Evolutionary conservation across 768 basidiomycete species (phyloP).

Genomic region (Amanita brunnescens): DNA sequence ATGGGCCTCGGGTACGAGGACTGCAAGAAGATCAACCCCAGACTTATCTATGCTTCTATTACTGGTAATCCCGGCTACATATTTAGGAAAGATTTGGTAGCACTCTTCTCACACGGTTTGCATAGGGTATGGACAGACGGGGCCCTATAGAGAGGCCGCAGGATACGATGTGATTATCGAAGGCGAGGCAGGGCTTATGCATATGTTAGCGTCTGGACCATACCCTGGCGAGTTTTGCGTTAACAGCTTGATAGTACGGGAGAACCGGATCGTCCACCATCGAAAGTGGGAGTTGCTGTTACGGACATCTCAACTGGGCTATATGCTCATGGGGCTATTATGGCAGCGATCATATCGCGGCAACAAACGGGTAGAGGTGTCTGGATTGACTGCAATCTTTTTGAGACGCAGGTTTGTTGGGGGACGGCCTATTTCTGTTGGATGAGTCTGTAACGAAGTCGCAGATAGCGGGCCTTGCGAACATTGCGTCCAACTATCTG

Average conservation of each 20-base stretch:
- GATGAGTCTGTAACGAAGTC: background rate
- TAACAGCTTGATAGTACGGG: constrained; percentile 55
- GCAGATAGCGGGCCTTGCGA: constrained; percentile 83
- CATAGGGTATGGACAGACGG: constrained; percentile 59
- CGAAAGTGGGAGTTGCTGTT: constrained; percentile 92
- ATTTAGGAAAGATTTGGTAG: background rate
- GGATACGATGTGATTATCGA: constrained; percentile 88
- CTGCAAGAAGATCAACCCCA: constrained; percentile 66
- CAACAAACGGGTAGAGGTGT: constrained; percentile 80
- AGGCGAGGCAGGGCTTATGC: constrained; percentile 91
- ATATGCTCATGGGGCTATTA: constrained; percentile 87
- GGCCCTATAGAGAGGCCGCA: constrained; percentile 74
- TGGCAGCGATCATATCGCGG: constrained; percentile 81
- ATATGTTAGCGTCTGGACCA: constrained; percentile 52
- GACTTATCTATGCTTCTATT: constrained; percentile 82
- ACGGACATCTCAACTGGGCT: constrained; percentile 86
- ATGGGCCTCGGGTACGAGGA: constrained; percentile 85
- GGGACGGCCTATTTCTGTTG: background rate
- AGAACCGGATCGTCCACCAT: constrained; percentile 76
- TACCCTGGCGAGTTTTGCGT: constrained; percentile 3
- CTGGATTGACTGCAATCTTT: constrained; percentile 89
- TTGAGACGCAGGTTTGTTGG: constrained; percentile 65
- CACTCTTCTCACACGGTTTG: background rate
- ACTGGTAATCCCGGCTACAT: constrained; percentile 47
- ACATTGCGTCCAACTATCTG: constrained; percentile 90